phyloP scores from a whole-genome alignment of 768 basidiomycete genomes.

The Suillus hirtellus region DNA sequence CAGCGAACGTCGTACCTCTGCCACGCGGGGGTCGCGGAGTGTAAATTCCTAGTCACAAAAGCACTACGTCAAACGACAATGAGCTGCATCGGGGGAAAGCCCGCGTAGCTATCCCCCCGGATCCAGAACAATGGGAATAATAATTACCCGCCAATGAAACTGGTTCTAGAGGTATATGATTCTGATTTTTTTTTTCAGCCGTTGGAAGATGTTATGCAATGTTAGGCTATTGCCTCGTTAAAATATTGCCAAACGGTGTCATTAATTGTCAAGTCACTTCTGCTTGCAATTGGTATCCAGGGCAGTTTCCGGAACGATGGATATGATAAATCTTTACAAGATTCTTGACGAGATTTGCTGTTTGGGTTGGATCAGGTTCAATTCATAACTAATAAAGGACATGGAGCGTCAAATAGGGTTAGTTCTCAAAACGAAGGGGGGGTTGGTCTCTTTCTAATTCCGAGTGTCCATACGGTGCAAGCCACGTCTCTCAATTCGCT shows the following conservation, averaged over 20 bases:
- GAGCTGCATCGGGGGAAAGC: background rate
- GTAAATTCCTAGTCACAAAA: slow-evolving; percentile 15
- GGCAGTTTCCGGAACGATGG: slow-evolving; percentile 20
- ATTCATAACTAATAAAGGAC: slow-evolving; percentile 24
- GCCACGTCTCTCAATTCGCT: slow-evolving; percentile 11
- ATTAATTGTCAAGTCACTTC: slow-evolving; percentile 7
- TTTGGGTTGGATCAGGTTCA: slow-evolving; percentile 31
- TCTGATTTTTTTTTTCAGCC: background rate
- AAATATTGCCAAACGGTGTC: background rate
- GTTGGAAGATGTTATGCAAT: slow-evolving; percentile 4
- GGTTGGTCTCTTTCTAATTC: slow-evolving; percentile 16
- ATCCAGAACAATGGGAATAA: background rate
- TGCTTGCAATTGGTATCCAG: slow-evolving; percentile 21
- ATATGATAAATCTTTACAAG: slow-evolving; percentile 24
- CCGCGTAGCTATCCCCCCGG: background rate
- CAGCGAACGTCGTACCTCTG: slow-evolving; percentile 7
- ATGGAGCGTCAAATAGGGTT: slow-evolving; percentile 30
- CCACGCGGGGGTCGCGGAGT: slow-evolving; percentile 36
- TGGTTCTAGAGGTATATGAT: background rate
- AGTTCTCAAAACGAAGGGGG: slow-evolving; percentile 32
- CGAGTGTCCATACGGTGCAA: slow-evolving; percentile 8
- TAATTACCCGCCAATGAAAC: slow-evolving; percentile 2
- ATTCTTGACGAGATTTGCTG: slow-evolving; percentile 23
- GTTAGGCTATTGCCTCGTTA: background rate
- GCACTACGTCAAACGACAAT: background rate